These are phyloP conservation scores for Cyberlindnera mycetangii DNA, from an alignment of 805 yeast species.

Conservation along the genomic window DNA sequence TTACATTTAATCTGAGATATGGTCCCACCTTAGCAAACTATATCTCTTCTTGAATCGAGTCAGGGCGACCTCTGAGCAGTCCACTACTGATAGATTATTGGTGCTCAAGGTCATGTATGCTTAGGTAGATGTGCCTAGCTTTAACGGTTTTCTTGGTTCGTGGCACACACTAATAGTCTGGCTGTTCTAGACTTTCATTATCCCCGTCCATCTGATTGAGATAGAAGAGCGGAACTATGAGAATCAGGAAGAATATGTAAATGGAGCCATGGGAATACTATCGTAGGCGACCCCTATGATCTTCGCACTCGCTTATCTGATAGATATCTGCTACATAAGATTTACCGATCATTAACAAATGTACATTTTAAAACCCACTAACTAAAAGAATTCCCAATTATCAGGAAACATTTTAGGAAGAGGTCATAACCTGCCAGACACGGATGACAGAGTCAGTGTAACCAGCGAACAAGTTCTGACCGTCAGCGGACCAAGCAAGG, in stretches of 20 bases:
- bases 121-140: neutral
- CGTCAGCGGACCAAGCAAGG: constrained; percentile 99
- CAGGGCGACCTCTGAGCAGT: too few species aligned
- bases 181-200: neutral
- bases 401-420: constrained; percentile 20
- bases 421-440: constrained; percentile 99
- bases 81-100: neutral
- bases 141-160: neutral
- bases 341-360: constrained; percentile 2
- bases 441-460: constrained; percentile 99
- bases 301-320: too few species aligned
- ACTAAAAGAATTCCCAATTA: constrained; percentile 1
- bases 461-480: constrained; percentile 99
- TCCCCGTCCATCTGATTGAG: too few species aligned
- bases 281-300: too few species aligned
- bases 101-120: neutral
- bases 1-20: neutral
- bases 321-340: neutral
- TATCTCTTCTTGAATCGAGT: neutral
- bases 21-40: neutral
- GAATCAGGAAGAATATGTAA: too few species aligned
- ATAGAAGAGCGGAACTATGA: too few species aligned
- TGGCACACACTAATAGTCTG: neutral
- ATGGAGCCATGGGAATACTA: too few species aligned
- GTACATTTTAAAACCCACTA: constrained; percentile 5